phyloP scores from a whole-genome alignment of 73 alveolate genomes.

The Paramecium tetraurelia region DNA sequence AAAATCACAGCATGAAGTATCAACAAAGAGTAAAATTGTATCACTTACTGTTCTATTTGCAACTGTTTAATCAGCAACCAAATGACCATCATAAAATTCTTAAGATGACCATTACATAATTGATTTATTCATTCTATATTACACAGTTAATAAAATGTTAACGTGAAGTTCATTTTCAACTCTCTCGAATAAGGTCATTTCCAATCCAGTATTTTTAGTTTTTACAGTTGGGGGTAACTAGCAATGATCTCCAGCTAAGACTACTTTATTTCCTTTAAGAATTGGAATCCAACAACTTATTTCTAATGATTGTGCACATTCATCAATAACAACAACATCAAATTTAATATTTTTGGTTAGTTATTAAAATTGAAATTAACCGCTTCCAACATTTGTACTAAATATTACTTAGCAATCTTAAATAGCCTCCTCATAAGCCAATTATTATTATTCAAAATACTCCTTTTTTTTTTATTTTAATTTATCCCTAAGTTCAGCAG shows the following conservation, averaged over 20 bases:
- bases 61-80: slow-evolving; percentile 89
- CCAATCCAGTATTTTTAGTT: slow-evolving; percentile 87
- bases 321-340: slow-evolving; percentile 96
- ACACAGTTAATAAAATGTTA: slow-evolving; percentile 77
- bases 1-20: slow-evolving; percentile 89
- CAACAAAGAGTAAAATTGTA: slow-evolving; percentile 75
- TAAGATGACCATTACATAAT: slow-evolving; percentile 95
- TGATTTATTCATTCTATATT: slow-evolving; percentile 95
- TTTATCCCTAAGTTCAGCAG: slow-evolving; percentile 59
- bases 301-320: slow-evolving; percentile 98
- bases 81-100: slow-evolving; percentile 86
- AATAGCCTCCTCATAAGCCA: slow-evolving; percentile 50
- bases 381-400: slow-evolving; percentile 62
- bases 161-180: slow-evolving; percentile 60
- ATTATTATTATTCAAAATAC: slow-evolving; percentile 6
- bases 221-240: slow-evolving; percentile 97
- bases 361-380: slow-evolving; percentile 66
- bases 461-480: slow-evolving; percentile 14
- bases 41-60: slow-evolving; percentile 72
- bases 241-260: slow-evolving; percentile 99
- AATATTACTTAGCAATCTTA: slow-evolving; percentile 35
- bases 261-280: slow-evolving; percentile 83
- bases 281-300: slow-evolving; percentile 97
- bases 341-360: slow-evolving; percentile 76
- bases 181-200: slow-evolving; percentile 91